Evolutionary conservation across 192 early-diverging fungal species (phyloP), one percentile per base, ranked within the genome.

Genomic region (Spizellomyces sp.): DNA sequence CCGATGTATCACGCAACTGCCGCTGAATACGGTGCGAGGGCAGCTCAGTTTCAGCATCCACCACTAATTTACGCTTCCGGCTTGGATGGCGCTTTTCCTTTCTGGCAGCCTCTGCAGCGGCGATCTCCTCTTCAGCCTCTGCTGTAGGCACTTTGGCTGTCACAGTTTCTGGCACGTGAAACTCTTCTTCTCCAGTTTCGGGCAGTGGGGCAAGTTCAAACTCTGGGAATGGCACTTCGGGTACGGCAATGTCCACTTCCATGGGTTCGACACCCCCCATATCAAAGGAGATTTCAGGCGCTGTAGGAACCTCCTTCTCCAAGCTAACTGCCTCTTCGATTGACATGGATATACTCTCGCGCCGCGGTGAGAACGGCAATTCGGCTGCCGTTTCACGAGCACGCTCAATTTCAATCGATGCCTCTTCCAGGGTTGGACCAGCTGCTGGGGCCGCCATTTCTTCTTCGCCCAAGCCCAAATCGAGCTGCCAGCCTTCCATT

Each of bases 1-100:
- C 84, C 3, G 82, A 84, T 0, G 89, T 84, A 75, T 91, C 79
- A 5, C 78, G 55, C 41, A 90, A 81, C 68, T 83, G 80, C 15
- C 73, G 54, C 66, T 72, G 66, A 12, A 91, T 78, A 44, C 80
- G 73, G 8, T 82, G 76, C 55, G 83, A 77, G 17, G 87, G 70
- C 61, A 94, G 79, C 75, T 93, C 89, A 1, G 86, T 93, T n/a
- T 83, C 71, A 7, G 81, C 74, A 69, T 94, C 91, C 4, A 93
- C 81, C 42, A 89, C 70, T 3, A 90, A 66, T 62, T 81, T 89
- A 48, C 89, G 84, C 60, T 70, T 70, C 14, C 47, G 44, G n/a
- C 27, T 27, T 36, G 27, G 27, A 36, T 36, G 48, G 69, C 59
- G 15, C 22, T 27, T 61, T 14, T 56, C 54, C 59, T 70, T 62